Percentiles rank a stretch among this genome's conserved stretches.
These are phyloP conservation scores for Vigna nakashimae DNA, from an alignment of 306 rosid species.

Conservation along the genomic window DNA sequence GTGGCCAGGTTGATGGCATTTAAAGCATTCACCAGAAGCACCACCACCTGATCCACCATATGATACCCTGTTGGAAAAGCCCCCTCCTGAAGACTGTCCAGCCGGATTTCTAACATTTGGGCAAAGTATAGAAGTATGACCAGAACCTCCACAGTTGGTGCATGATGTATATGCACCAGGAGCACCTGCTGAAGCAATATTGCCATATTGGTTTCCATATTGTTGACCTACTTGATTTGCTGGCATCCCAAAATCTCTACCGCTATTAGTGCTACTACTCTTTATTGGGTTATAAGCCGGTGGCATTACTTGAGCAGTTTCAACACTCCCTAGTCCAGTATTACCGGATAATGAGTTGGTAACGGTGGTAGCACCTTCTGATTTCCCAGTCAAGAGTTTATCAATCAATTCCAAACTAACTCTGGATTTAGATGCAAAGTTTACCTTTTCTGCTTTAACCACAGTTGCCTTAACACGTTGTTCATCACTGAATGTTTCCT, in stretches of 20 bases:
- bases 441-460: slow-evolving; percentile 76
- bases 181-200: slow-evolving; percentile 47
- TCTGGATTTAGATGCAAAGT: slow-evolving; percentile 57
- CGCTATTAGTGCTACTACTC: slow-evolving; percentile 45
- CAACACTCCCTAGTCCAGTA: slow-evolving; percentile 45
- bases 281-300: slow-evolving; percentile 44
- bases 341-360: slow-evolving; percentile 47
- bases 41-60: slow-evolving; percentile 49
- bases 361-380: slow-evolving; percentile 35
- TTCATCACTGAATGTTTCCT: slow-evolving; percentile 85
- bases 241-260: slow-evolving; percentile 60
- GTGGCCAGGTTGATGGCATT: slow-evolving; percentile 85
- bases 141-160: slow-evolving; percentile 72
- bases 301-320: slow-evolving; percentile 49
- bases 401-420: slow-evolving; percentile 66
- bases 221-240: slow-evolving; percentile 55
- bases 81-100: slow-evolving; percentile 56
- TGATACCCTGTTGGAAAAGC: slow-evolving; percentile 50
- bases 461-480: slow-evolving; percentile 84
- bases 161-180: slow-evolving; percentile 55
- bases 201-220: slow-evolving; percentile 60
- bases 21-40: slow-evolving; percentile 68
- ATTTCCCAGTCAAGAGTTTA: slow-evolving; percentile 56
- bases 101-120: slow-evolving; percentile 57
- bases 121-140: slow-evolving; percentile 76